These are phyloP conservation scores for Amanita phalloides DNA, from an alignment of 768 basidiomycete species.

Conservation along the genomic window DNA sequence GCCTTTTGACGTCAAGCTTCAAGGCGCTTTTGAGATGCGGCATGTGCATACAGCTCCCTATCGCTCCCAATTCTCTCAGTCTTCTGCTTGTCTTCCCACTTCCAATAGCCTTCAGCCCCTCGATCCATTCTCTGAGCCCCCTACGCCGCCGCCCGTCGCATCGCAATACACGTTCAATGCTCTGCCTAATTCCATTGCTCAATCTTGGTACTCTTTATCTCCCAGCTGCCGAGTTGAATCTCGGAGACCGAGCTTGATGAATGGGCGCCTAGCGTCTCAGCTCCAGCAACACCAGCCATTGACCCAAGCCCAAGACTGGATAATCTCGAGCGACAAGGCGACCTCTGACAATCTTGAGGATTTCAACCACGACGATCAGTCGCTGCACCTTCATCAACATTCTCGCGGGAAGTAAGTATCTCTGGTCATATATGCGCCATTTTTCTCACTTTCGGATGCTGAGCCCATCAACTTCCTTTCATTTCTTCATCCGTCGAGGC, in stretches of 20 bases:
- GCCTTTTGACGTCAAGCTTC: slow-evolving; percentile 44
- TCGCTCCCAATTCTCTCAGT: slow-evolving; percentile 7
- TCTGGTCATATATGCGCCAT: slow-evolving; percentile 10
- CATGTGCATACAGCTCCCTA: slow-evolving; percentile 12
- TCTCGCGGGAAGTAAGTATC: slow-evolving; percentile 40
- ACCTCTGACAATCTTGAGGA: slow-evolving; percentile 16
- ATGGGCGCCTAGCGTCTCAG: slow-evolving; percentile 27
- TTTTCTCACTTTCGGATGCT: slow-evolving; percentile 11
- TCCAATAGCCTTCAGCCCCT: slow-evolving; percentile 29
- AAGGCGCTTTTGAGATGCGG: slow-evolving; percentile 39
- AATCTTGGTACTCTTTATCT: slow-evolving; percentile 15
- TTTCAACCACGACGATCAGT: slow-evolving; percentile 16
- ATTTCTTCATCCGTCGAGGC: slow-evolving; percentile 73
- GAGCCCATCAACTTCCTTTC: slow-evolving; percentile 88
- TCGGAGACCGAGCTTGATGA: slow-evolving; percentile 17
- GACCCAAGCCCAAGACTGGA: slow-evolving; percentile 29
- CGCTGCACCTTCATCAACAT: slow-evolving; percentile 20
- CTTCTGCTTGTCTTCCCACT: slow-evolving; percentile 8
- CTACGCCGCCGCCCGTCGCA: slow-evolving; percentile 23
- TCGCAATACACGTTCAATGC: slow-evolving; percentile 6
- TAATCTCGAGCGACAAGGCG: slow-evolving; percentile 25
- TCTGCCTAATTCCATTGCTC: slow-evolving; percentile 6
- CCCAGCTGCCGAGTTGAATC: slow-evolving; percentile 19
- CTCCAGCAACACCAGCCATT: slow-evolving; percentile 15
- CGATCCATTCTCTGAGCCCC: slow-evolving; percentile 40